Conservation (phyloP, 768 basidiomycete species). For the Calocera viscosa region DNA sequence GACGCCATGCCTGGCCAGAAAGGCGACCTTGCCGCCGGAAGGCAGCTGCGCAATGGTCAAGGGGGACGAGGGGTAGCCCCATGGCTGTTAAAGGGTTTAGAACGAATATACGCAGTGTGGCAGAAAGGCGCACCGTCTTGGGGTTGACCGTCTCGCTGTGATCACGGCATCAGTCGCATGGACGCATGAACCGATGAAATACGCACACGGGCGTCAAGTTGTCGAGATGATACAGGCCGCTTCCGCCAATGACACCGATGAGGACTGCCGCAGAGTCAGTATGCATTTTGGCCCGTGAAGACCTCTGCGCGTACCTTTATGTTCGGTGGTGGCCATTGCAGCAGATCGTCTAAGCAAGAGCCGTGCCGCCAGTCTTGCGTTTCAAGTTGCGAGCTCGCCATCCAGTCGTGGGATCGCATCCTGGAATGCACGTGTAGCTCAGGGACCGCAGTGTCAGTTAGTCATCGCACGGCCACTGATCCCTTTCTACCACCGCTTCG, state of each 20-base stretch:
- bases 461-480: too few relatives aligned
- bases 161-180: neutral
- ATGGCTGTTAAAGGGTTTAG: conserved; percentile 46
- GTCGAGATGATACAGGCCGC: conserved; percentile 84
- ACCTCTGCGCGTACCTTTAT: neutral
- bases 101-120: neutral
- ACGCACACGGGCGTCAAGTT: conserved; percentile 79
- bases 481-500: too few relatives aligned
- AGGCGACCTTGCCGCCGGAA: conserved; percentile 68
- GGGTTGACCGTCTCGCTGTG: conserved; percentile 61
- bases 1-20: conserved; percentile 81
- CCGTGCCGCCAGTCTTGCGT: neutral
- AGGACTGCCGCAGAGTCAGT: conserved; percentile 37
- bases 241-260: conserved; percentile 83
- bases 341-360: neutral
- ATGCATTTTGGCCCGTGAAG: neutral
- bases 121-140: conserved; percentile 48
- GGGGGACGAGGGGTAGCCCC: conserved; percentile 83
- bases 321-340: neutral
- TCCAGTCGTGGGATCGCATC: neutral
- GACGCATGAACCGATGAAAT: neutral
- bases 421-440: neutral
- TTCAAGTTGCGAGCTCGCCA: neutral
- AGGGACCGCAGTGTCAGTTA: neutral
- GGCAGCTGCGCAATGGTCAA: conserved; percentile 86